phyloP scores from a whole-genome alignment of 176 grass and related monocot genomes.

The Musa itinerans region DNA sequence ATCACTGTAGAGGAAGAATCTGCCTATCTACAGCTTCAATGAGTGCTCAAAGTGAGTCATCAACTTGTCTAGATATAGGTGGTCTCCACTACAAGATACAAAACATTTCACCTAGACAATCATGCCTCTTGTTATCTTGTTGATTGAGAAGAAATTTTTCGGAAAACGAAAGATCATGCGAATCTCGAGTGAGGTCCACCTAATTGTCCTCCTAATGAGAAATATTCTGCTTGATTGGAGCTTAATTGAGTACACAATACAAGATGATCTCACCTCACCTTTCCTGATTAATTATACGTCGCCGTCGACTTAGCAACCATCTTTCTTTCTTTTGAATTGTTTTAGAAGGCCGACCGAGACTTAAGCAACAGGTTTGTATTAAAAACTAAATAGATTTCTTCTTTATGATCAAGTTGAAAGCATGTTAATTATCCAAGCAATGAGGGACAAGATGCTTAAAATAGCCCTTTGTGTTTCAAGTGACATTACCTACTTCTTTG shows the following conservation, averaged over 20 bases:
- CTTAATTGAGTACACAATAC: slow-evolving; percentile 41
- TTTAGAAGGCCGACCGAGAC: slow-evolving; percentile 38
- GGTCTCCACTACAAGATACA: slow-evolving; percentile 43
- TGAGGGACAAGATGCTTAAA: slow-evolving; percentile 45
- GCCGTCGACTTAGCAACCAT: slow-evolving; percentile 29
- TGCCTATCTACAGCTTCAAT: background rate
- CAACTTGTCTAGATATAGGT: slow-evolving; percentile 42
- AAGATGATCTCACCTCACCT: slow-evolving; percentile 51
- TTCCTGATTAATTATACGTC: slow-evolving; percentile 28
- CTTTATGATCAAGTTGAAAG: slow-evolving; percentile 61
- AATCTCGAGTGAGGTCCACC: slow-evolving; percentile 53
- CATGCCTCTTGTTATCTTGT: slow-evolving; percentile 10
- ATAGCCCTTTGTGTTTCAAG: slow-evolving; percentile 53
- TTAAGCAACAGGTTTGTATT: slow-evolving; percentile 35
- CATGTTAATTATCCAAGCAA: slow-evolving; percentile 75
- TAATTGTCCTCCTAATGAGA: slow-evolving; percentile 76
- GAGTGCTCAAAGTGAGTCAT: slow-evolving; percentile 27
- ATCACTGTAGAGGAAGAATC: background rate
- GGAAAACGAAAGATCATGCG: slow-evolving; percentile 72
- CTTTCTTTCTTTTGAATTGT: slow-evolving; percentile 41
- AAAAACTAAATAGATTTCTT: slow-evolving; percentile 76
- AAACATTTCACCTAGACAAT: slow-evolving; percentile 35
- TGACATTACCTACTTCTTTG: slow-evolving; percentile 85
- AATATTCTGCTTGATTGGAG: slow-evolving; percentile 65
- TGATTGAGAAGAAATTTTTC: slow-evolving; percentile 44